A percentile compares a stretch with the other conserved stretches of the same genome.
Evolutionary conservation across 306 rosid species (phyloP).

Genomic region (Alnus glutinosa): DNA sequence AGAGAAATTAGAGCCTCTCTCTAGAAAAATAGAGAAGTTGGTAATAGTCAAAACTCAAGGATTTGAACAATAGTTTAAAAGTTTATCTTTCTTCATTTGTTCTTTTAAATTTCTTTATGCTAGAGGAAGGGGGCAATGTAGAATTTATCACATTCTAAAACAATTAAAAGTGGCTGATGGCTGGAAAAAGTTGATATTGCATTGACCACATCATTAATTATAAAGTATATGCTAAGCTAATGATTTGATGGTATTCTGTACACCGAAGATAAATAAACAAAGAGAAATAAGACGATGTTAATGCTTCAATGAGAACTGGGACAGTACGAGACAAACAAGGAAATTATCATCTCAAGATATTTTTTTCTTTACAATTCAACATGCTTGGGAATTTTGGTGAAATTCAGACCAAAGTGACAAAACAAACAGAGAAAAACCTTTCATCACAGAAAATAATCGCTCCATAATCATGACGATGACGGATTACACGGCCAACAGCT

Average conservation of each 20-base stretch:
- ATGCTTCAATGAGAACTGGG: not conserved
- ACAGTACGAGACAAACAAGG: not conserved
- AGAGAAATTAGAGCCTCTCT: no score
- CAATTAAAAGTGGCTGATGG: not conserved
- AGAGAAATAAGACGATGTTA: not conserved
- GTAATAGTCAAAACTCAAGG: no score
- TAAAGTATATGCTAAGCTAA: not conserved
- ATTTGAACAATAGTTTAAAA: not conserved
- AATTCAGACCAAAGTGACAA: conserved; percentile 13
- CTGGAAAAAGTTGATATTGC: not conserved
- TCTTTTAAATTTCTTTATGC: not conserved
- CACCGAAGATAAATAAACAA: not conserved
- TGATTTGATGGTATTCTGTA: not conserved
- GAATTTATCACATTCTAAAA: not conserved
- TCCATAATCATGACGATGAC: conserved; percentile 96
- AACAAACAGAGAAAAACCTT: conserved; percentile 54
- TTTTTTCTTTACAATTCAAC: not conserved
- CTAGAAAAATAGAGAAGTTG: no score
- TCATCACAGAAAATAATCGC: conserved; percentile 92
- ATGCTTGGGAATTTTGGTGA: conserved; percentile 13
- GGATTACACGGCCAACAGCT: conserved; percentile 97
- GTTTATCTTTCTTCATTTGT: not conserved
- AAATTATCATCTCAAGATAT: not conserved
- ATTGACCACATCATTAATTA: not conserved
- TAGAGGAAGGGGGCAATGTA: not conserved